These are phyloP conservation scores for Candida sojae DNA, from an alignment of 1,139 yeast genomes.

Conservation along the genomic window DNA sequence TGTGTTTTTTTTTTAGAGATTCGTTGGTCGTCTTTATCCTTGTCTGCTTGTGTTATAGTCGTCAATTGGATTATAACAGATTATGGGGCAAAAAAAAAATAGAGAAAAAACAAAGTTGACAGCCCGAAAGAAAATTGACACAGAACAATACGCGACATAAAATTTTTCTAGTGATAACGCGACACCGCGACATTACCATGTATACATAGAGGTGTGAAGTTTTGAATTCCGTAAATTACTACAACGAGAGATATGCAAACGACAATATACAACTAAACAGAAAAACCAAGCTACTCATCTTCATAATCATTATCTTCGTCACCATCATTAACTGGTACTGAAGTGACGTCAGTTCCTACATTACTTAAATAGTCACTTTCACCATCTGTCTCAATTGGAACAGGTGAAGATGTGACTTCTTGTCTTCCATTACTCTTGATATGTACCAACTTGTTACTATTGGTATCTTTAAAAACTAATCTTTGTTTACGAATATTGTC, in stretches of 20 bases:
- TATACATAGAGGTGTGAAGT: no score
- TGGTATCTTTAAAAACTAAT: constrained; percentile 31
- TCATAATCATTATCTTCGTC: constrained; percentile 68
- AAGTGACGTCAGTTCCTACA: constrained; percentile 48
- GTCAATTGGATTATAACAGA: background rate
- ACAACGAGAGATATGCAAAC: background rate
- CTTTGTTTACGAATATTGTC: constrained; percentile 35
- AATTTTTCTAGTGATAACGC: background rate
- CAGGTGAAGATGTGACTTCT: constrained; percentile 23
- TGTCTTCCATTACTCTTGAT: constrained; percentile 25
- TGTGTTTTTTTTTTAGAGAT: background rate
- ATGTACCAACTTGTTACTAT: constrained; percentile 25
- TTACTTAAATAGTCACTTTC: constrained; percentile 17
- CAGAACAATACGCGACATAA: background rate
- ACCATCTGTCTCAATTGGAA: constrained; percentile 14
- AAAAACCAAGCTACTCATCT: background rate
- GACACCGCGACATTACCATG: background rate
- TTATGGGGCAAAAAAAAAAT: background rate
- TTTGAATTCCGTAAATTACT: background rate
- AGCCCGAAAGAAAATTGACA: background rate
- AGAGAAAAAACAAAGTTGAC: background rate
- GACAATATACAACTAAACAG: background rate
- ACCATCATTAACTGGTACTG: constrained; percentile 62
- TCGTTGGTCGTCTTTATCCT: no score
- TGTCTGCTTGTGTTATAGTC: background rate